Evolutionary conservation across 495 filamentous ascomycete genomes (phyloP), one percentile per base, ranked within the genome.

Genomic region (Parathielavia appendiculata): DNA sequence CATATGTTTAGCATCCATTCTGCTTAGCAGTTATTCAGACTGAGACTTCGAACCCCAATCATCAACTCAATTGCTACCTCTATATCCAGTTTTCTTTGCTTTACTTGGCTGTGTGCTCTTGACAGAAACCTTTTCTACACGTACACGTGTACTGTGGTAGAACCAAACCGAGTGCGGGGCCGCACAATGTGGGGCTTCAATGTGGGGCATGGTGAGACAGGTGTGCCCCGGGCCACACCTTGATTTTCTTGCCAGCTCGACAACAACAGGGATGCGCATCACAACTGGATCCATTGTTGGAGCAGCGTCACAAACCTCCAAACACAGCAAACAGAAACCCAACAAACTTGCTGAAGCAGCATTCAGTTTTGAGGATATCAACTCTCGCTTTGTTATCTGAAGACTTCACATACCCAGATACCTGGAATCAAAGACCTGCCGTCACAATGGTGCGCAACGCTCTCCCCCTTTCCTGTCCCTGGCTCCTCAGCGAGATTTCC

Each of bases 241-340:
- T 55, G 57, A 61, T 50, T 63, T 69, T 68, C 56, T 61, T 61
- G 66, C 63, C 67, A 70, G 67, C 49, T 70, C 61, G 67, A 69
- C 65, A 57, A 65, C 61, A 52, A 65, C 62, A 63, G 57, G 65
- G 62, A 62, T 45, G 22, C 14, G 23, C 32, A 40, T 38, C 49
- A 40, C 51, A 22, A 40, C 45, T n/a, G 36, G 43, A 20, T 13
- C 57, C 50, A 39, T 35, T 50, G 35, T 11, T 3, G 14, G 6
- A 32, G 22, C 50, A 50, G 49, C 49, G 5, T 13, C 9, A 17
- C 32, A 23, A 41, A 43, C 3, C 38, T 32, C 38, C 7, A 38
- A 13, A 14, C 19, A 23, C 12, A 22, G 35, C 39, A 23, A 59
- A 30, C 40, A 14, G 48, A 30, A 48, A 17, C 32, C 12, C 16